Percentiles rank a stretch among this genome's conserved stretches.
Conservation (phyloP, 768 basidiomycete species). For the Hemileccinum impolitum region DNA sequence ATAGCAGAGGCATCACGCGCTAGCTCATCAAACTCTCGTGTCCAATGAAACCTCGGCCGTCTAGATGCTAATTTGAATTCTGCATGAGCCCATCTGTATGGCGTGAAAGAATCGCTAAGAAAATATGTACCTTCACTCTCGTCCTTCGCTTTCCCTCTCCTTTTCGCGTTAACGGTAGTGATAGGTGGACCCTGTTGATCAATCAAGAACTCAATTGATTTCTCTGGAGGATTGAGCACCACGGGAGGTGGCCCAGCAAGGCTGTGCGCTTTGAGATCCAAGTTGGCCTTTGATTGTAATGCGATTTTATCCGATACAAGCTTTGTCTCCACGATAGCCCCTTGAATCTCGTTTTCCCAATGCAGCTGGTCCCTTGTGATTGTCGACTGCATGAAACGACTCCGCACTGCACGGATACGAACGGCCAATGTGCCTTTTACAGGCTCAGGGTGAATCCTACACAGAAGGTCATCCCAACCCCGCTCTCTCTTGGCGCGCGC, state of each 20-base stretch:
- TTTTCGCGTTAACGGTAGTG: slow-evolving; percentile 32
- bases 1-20: slow-evolving; percentile 82
- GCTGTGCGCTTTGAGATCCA: background rate
- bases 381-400: slow-evolving; percentile 57
- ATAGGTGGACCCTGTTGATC: slow-evolving; percentile 48
- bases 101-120: background rate
- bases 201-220: slow-evolving; percentile 49
- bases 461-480: slow-evolving; percentile 63
- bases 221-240: slow-evolving; percentile 46
- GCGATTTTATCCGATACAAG: slow-evolving; percentile 45
- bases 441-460: slow-evolving; percentile 50
- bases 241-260: slow-evolving; percentile 35
- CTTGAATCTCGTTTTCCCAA: slow-evolving; percentile 63
- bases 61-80: slow-evolving; percentile 26
- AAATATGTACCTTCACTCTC: slow-evolving; percentile 27
- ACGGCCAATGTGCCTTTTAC: slow-evolving; percentile 45
- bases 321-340: slow-evolving; percentile 55
- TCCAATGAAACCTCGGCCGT: slow-evolving; percentile 80
- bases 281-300: slow-evolving; percentile 30
- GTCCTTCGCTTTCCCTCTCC: slow-evolving; percentile 29
- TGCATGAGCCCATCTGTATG: slow-evolving; percentile 1
- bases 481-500: slow-evolving; percentile 54
- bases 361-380: slow-evolving; percentile 44
- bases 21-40: slow-evolving; percentile 82
- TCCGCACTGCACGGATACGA: slow-evolving; percentile 53